Evolutionary conservation across 352 stramenopile species (phyloP).

Genomic region (Phytophthora vignae): DNA sequence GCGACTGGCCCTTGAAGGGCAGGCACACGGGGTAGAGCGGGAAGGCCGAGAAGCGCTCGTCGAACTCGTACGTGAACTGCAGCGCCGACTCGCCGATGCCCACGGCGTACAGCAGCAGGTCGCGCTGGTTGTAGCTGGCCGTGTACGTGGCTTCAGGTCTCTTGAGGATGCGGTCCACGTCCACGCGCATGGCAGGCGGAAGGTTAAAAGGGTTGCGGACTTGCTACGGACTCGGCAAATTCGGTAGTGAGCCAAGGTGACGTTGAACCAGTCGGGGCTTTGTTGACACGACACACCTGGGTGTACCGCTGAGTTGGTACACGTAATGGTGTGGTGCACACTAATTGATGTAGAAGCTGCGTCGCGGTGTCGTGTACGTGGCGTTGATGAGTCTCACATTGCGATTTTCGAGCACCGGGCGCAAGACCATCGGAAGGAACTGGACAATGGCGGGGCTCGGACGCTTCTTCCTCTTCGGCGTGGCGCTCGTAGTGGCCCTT

Average conservation of each 20-base stretch:
- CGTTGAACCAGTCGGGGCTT: conserved; percentile 21
- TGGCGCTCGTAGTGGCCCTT: conserved; percentile 62
- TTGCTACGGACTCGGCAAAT: conserved; percentile 7
- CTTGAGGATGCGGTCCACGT: conserved; percentile 73
- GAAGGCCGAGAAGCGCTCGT: conserved; percentile 89
- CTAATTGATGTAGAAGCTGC: conserved; percentile 17
- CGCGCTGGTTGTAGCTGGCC: conserved; percentile 88
- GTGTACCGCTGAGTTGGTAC: not conserved
- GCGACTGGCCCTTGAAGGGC: conserved; percentile 87
- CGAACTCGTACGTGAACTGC: conserved; percentile 91
- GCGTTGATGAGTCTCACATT: conserved; percentile 1
- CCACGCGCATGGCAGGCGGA: conserved; percentile 50
- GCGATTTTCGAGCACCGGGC: conserved; percentile 12
- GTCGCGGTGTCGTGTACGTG: conserved; percentile 9
- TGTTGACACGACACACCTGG: conserved; percentile 27
- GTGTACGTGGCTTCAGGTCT: conserved; percentile 58
- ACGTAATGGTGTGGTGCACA: not conserved
- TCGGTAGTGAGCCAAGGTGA: conserved; percentile 27
- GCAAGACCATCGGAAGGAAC: conserved; percentile 31
- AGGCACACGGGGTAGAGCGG: conserved; percentile 90
- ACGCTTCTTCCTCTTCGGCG: conserved; percentile 51
- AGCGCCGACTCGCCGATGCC: conserved; percentile 89
- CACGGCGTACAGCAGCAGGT: conserved; percentile 90
- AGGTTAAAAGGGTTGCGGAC: not conserved
- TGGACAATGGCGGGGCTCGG: conserved; percentile 39